Base-by-base conservation (phyloP, 257 asterid species). In the Linaria vulgaris region DNA sequence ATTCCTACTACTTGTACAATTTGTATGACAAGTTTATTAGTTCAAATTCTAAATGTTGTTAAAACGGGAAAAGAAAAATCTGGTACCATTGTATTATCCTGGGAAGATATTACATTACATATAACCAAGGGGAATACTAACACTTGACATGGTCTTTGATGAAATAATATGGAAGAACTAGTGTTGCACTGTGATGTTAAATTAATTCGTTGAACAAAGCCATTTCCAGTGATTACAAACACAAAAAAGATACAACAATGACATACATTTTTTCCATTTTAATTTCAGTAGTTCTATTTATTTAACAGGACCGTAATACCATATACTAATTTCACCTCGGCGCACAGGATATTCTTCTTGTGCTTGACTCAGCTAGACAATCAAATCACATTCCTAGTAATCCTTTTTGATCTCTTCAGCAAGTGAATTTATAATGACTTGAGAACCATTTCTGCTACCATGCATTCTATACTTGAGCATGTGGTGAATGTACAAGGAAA, bases 1-100 rank as follows among this genome's bases (percentile, higher is more conserved):
- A 31, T 59, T 64, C 21, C 6, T 7, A 57, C 12, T 16, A 38
- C 9, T 37, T 47, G 15, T 25, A 14, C 25, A 20, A 21, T 20
- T 24, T 15, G 3, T 46, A 16, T 48, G 64, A 49, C 59, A 27
- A 15, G 59, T 14, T 23, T 59, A 16, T 59, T 31, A 24, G 60
- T 23, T 17, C 56, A 62, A 11, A 45, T 31, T 53, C 48, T 37
- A 24, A 22, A 44, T 38, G 25, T 37, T 44, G 9, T 11, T 7
- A 34, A 34, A 4, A 8, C 9, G 41, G 5, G 11, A 34, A 4
- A 34, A 34, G 1, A 7, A 1, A 11, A 34, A 1, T 34, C 41
- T 11, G 6, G 14, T 60, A 22, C 5, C 11, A n/a, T n/a, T n/a
- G n/a, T n/a, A n/a, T n/a, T n/a, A n/a, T n/a, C n/a, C n/a, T n/a